Base-by-base conservation (phyloP, 225 moss, liverwort and hornwort genomes). In the Polytrichum commune region DNA sequence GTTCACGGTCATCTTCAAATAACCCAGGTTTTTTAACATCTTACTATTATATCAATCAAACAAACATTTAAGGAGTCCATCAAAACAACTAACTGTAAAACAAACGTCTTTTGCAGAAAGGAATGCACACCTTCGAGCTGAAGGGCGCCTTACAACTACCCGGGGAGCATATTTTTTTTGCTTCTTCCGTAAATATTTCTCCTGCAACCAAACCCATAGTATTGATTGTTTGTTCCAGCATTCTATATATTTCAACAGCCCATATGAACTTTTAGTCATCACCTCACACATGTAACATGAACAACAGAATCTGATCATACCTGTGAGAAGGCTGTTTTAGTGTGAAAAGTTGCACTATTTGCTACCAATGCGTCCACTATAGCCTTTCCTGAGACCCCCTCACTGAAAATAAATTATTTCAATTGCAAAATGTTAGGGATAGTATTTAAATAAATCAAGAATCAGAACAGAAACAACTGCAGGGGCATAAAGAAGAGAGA, bases 151-250 rank as follows among this genome's bases (percentile, higher is more conserved):
- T 64, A 93, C 79, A 62, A 95, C 85, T 22, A 98, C 87, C 35
- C 86, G 84, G 54, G 98, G 98, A 28, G 98, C 90, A 71, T 98
- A 98, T 73, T 98, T 98, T 77, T 98, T 98, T 79, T 95, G 98
- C 67, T 98, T 98, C 78, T 93, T 98, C 53, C 90, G 83, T 89
- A 90, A 87, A 71, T 98, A 98, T 54, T 98, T 98, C 81, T 98
- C 98, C 98, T 98, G 91, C 75, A 63, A 70, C 20, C 57, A 61
- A 65, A 20, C 22, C 24, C 22, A 20, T 6, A 58, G 58, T 58
- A 46, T 46, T 1, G 4, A 46, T 46, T 46, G 4, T 46, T 13
- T 13, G 16, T 46, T 13, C 46, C 46, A 46, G 46, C 1, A 16
- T 46, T 16, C 46, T 13, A 46, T 13, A 46, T 13, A 46, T 46